Percentiles rank a stretch among this genome's conserved stretches.
phyloP scores from a whole-genome alignment of 2,329 filamentous ascomycete genomes.

The Hypocreales sp. region DNA sequence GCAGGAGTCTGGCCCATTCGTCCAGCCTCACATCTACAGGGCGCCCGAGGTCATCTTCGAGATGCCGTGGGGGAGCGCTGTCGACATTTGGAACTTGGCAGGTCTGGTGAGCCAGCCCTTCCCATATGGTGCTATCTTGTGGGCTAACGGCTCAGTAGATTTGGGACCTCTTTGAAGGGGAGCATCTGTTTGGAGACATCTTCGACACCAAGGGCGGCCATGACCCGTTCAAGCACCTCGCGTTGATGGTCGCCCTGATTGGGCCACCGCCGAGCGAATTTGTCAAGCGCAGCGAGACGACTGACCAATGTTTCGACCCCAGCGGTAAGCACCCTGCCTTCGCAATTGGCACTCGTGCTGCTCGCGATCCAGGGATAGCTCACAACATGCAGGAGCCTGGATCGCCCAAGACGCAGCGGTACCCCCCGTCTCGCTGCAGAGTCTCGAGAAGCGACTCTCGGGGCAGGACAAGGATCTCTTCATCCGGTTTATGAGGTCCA shows the following conservation, averaged over 20 bases:
- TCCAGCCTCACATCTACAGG: neutral
- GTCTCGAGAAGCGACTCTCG: too few relatives aligned
- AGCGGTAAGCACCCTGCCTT: neutral
- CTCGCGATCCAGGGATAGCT: too few relatives aligned
- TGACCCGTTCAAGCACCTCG: neutral
- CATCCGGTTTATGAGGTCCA: too few relatives aligned
- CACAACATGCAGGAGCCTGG: too few relatives aligned
- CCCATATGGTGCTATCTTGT: neutral
- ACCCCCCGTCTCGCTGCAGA: too few relatives aligned
- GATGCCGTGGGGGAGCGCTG: neutral
- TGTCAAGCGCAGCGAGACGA: neutral
- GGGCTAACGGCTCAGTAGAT: neutral
- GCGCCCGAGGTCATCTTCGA: constrained; percentile 1
- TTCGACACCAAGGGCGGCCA: neutral
- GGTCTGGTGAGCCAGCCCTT: neutral
- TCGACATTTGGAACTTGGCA: neutral
- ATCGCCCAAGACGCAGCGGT: too few relatives aligned
- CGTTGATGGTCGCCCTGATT: neutral
- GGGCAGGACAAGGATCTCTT: too few relatives aligned
- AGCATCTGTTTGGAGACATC: neutral
- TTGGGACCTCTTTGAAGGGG: neutral
- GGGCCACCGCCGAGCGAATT: constrained; percentile 1
- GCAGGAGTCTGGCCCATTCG: neutral
- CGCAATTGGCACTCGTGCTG: too few relatives aligned
- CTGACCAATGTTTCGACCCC: neutral